These are phyloP conservation scores for Fusarium albosuccineum DNA, from an alignment of 2,329 filamentous ascomycete species.

Conservation along the genomic window DNA sequence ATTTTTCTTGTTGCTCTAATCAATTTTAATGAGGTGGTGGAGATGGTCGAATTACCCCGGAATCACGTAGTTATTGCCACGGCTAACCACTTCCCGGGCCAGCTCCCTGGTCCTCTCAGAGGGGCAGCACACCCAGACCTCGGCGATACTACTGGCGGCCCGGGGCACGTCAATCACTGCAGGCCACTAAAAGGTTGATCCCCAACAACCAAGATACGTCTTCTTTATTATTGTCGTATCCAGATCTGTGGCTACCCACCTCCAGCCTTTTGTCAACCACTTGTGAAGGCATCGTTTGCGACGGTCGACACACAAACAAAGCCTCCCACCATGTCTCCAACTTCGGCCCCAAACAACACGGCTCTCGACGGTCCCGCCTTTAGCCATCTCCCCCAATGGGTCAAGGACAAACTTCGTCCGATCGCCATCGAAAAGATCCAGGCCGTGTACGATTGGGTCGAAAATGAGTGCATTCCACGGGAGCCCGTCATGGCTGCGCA, in stretches of 20 bases:
- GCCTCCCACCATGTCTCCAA: conserved; percentile 9
- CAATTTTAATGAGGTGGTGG: too few species aligned
- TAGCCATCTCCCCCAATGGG: conserved; percentile 45
- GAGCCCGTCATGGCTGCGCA: conserved; percentile 82
- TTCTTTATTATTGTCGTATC: too few species aligned
- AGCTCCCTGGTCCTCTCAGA: background rate
- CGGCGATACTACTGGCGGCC: background rate
- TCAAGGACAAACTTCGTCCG: conserved; percentile 43
- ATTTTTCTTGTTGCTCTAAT: too few species aligned
- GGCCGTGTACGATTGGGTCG: conserved; percentile 88
- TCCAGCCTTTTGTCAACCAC: too few species aligned
- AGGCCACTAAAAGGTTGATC: too few species aligned
- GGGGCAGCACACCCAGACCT: background rate
- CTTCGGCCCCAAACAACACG: background rate
- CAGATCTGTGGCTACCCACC: too few species aligned
- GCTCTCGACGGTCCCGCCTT: conserved; percentile 46
- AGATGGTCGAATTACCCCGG: too few species aligned
- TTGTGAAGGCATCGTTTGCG: background rate
- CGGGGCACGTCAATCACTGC: background rate
- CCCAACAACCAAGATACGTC: too few species aligned
- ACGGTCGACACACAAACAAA: background rate
- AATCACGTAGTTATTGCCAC: background rate
- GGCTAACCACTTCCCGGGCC: background rate
- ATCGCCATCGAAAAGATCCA: conserved; percentile 82
- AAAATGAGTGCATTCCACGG: conserved; percentile 88